Evolutionary conservation across 2,329 filamentous ascomycete species (phyloP), one percentile per base, ranked within the genome.

Genomic region (Trichoderma sp.): DNA sequence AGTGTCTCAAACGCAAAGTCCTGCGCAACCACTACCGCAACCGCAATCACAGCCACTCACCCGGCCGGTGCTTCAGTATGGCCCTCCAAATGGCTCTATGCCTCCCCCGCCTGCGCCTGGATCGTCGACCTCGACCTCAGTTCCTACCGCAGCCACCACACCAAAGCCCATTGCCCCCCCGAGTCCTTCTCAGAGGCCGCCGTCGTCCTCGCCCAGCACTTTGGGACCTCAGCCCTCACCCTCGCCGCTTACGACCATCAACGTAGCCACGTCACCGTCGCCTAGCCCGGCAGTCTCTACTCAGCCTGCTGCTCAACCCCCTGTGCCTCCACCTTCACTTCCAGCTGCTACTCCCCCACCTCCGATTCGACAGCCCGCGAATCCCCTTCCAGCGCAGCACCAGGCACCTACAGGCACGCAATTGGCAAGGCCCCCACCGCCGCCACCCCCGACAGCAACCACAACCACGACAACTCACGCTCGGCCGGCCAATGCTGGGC

Each of bases 51-150:
- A 66, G 26, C 55, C 75, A 74, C 75, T 75, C 72, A 64, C 76
- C 70, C 86, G 89, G 57, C 90, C 90, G 3, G 85, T 91, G 47
- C 82, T 91, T 70, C 89, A 91, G 76, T 92, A 91, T 77, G 90
- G 90, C 0, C 90, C 90, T 53, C 88, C 88, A 2, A 88, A 88
- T 72, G 89, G 88, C 50, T 79, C 84, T 34, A 89, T 91, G 88
- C 88, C 88, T 55, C 86, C 86, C 70, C 85, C 85, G 13, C 80
- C 81, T 17, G 80, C 81, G 13, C 81, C 83, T 7, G 75, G 80
- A 9, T 73, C 76, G 23, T 65, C 79, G 26, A 71, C 73, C 62
- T 43, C 75, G 13, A 72, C 72, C 23, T 73, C 74, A 50, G 62
- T 73, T 32, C 66, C 61, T 15, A 47, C 73, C 26, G 32, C 53